These are phyloP conservation scores for Globisporangium perplexum DNA, from an alignment of 352 stramenopile genomes.

Conservation along the genomic window DNA sequence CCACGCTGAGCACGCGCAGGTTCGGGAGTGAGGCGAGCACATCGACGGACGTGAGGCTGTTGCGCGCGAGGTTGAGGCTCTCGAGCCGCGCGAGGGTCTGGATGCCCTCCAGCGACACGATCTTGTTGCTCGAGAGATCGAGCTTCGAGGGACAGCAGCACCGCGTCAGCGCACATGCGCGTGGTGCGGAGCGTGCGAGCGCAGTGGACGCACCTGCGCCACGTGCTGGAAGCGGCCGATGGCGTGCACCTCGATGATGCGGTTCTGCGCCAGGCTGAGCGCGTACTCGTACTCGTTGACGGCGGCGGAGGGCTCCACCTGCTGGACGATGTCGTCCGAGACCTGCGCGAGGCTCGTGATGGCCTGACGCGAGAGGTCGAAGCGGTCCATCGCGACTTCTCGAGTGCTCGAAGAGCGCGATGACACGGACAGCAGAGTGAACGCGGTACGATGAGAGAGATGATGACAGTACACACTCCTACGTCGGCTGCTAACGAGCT, in stretches of 20 bases:
- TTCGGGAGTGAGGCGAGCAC: constrained; percentile 25
- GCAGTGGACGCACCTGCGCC: constrained; percentile 21
- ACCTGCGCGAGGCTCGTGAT: constrained; percentile 44
- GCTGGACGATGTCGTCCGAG: constrained; percentile 30
- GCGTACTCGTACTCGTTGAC: constrained; percentile 21
- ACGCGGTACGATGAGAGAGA: too few species aligned
- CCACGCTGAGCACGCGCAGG: constrained; percentile 45
- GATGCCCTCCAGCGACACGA: constrained; percentile 46
- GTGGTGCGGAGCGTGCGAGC: too few species aligned
- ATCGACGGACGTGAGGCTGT: constrained; percentile 42
- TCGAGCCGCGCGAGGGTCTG: constrained; percentile 34
- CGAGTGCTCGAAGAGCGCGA: background rate
- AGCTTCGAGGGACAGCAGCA: constrained; percentile 19
- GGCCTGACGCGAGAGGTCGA: constrained; percentile 47
- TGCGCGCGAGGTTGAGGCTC: constrained; percentile 44
- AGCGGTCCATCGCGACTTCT: constrained; percentile 20
- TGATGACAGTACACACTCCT: too few species aligned
- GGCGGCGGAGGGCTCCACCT: constrained; percentile 23
- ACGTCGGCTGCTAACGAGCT: background rate
- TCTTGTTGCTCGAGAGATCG: constrained; percentile 54
- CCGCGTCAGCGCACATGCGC: background rate
- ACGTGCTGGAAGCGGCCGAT: constrained; percentile 44
- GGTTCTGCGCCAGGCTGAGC: constrained; percentile 48
- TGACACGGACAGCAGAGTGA: too few species aligned
- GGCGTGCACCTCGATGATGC: constrained; percentile 28